Percentiles rank a stretch among this genome's conserved stretches.
Evolutionary conservation across 441 rosid genomes (phyloP).

Genomic region (Erysimum pusillum): DNA sequence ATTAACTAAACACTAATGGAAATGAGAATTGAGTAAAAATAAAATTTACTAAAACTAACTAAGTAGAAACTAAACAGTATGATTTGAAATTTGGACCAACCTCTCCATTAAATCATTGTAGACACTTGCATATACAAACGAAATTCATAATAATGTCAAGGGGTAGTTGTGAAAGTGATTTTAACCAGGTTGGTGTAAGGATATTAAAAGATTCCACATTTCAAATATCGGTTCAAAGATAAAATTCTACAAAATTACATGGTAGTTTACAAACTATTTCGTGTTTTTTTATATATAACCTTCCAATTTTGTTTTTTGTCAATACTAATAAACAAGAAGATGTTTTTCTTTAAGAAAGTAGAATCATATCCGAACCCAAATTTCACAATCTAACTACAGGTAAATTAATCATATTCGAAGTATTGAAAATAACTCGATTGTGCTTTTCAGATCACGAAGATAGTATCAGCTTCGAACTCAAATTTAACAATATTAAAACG

Average conservation of each 20-base stretch:
- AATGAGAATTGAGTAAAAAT: too few relatives aligned
- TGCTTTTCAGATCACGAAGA: not conserved
- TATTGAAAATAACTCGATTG: conserved; percentile 8
- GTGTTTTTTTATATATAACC: not conserved
- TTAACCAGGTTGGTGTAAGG: conserved; percentile 1
- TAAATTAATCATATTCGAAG: conserved; percentile 2
- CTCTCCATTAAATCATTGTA: conserved; percentile 16
- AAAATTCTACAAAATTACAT: not conserved
- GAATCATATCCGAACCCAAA: conserved; percentile 1
- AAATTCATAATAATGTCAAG: conserved; percentile 25
- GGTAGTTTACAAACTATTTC: not conserved
- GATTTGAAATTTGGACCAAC: conserved; percentile 22
- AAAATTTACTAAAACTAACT: not conserved
- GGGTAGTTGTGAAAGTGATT: conserved; percentile 40
- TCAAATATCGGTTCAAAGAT: not conserved
- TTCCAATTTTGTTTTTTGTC: too few relatives aligned
- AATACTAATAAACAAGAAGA: not conserved
- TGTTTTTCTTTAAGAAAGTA: not conserved
- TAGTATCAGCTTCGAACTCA: conserved; percentile 2
- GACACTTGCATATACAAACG: conserved; percentile 37
- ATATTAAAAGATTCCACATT: not conserved
- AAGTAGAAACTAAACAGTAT: not conserved
- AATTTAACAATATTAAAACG: conserved; percentile 6
- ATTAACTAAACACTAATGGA: too few relatives aligned
- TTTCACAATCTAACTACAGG: not conserved